Percentiles rank a stretch among this genome's conserved stretches.
Conservation (phyloP, 495 filamentous ascomycete species). For the Articulospora tetracladia region DNA sequence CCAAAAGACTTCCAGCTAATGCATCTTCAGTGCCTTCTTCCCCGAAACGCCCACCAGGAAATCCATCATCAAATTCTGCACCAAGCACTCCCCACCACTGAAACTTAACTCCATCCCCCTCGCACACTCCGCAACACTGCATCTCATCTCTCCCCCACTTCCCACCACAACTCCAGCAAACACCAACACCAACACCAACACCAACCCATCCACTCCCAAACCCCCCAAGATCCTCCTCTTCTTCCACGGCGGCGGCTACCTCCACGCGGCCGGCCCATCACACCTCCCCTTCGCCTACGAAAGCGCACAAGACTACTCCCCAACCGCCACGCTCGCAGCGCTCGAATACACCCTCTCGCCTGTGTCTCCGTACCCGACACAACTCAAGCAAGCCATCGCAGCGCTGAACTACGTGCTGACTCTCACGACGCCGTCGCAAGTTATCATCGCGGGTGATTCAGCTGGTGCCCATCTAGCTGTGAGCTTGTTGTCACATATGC, state of each 20-base stretch:
- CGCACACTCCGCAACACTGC: neutral
- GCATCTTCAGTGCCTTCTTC: too few relatives aligned
- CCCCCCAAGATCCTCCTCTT: conserved; percentile 7
- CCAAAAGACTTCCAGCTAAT: too few relatives aligned
- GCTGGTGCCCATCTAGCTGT: conserved; percentile 66
- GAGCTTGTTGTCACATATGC: conserved; percentile 52
- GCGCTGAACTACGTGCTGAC: conserved; percentile 64
- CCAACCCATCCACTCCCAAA: too few relatives aligned
- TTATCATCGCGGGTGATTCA: conserved; percentile 69
- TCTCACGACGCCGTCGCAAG: conserved; percentile 38
- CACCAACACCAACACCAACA: too few relatives aligned
- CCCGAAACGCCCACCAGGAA: neutral
- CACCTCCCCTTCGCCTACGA: conserved; percentile 4
- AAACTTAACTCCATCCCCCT: neutral
- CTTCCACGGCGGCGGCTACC: conserved; percentile 17
- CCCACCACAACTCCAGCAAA: neutral
- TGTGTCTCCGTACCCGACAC: conserved; percentile 59
- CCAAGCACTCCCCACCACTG: neutral
- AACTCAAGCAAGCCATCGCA: conserved; percentile 56
- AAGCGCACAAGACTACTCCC: neutral
- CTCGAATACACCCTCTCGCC: conserved; percentile 78
- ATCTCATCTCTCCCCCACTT: neutral
- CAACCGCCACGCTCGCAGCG: neutral
- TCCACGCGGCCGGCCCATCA: neutral
- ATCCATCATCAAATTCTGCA: neutral